Evolutionary conservation across 305 asterid genomes (phyloP), one percentile per base, ranked within the genome.

Genomic region (Solanum hybrid): DNA sequence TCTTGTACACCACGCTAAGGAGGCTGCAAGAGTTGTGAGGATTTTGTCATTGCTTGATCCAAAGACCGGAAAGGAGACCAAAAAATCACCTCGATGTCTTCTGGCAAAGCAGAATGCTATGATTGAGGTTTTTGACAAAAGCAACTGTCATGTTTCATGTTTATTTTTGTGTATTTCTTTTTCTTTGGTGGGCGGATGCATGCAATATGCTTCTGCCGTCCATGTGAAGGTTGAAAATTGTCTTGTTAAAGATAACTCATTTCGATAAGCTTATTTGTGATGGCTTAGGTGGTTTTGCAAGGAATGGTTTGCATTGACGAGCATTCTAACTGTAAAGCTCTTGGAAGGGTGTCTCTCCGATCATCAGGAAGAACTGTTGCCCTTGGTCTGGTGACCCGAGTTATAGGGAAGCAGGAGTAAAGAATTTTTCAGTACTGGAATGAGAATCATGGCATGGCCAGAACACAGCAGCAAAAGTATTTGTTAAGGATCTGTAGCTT

Each of bases 271-370:
- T 38, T 80, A 20, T 51, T 37, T 17, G 7, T 80, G 24, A 31
- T 32, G 83, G 29, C 88, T 88, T 91, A 97, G 99, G 99, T 95
- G 92, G 94, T 89, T 90, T 92, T 98, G 90, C 93, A 95, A 76
- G 98, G 91, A 78, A 88, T 92, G 24, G 95, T 98, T n/a, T 96
- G 99, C 22, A 97, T 95, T 37, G 97, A 96, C 89, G 98, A 94
- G 92, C 96, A 95, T 85, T 90, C 92, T n/a, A 94, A 77, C 22
- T 94, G 94, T 91, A 94, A 94, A 95, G 95, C 95, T 90, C 91
- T 98, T 81, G 99, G 99, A 88, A 93, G 97, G 93, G 98, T 93
- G 32, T 98, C 95, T 72, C 96, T 98, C 10, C 93, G 99, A 95
- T 92, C 98, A 87, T 93, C 93, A 32, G 99, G 99, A 90, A 95